Percentiles rank a stretch among this genome's conserved stretches.
Evolutionary conservation across 164 flowering plant species (phyloP).

Genomic region (Berberis thunbergii): DNA sequence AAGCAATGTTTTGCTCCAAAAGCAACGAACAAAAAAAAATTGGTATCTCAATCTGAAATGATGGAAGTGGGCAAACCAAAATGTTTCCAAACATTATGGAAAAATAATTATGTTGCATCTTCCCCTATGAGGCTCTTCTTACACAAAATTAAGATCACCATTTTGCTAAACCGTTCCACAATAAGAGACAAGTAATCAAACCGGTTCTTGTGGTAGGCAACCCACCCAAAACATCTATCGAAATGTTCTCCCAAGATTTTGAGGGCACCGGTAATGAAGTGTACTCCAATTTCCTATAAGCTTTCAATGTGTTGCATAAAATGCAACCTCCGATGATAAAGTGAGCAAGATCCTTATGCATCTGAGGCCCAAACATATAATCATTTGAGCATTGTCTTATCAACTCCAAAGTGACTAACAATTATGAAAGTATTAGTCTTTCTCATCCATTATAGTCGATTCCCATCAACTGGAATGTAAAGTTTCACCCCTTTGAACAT

Average conservation of each 20-base stretch:
- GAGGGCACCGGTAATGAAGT: background rate
- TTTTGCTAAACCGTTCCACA: conserved; percentile 2
- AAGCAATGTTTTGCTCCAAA: background rate
- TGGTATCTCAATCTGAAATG: conserved; percentile 3
- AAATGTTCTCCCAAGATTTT: background rate
- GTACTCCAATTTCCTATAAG: background rate
- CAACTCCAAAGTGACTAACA: background rate
- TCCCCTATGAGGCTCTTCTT: conserved; percentile 1
- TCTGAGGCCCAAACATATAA: background rate
- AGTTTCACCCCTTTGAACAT: background rate
- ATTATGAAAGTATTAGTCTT: background rate
- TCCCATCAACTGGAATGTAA: background rate
- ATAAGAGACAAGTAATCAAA: background rate
- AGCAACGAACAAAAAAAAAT: background rate
- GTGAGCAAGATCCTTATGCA: background rate
- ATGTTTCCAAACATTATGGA: conserved; percentile 5
- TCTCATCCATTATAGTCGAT: background rate
- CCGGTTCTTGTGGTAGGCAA: background rate
- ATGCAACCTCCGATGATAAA: background rate
- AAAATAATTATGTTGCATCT: background rate
- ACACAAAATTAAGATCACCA: background rate
- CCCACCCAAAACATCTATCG: background rate
- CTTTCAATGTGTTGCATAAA: too few relatives aligned
- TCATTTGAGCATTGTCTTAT: background rate
- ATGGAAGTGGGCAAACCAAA: conserved; percentile 2